phyloP scores from a whole-genome alignment of 1,284 basidiomycete species.

The Cryptococcus deneoformans region DNA sequence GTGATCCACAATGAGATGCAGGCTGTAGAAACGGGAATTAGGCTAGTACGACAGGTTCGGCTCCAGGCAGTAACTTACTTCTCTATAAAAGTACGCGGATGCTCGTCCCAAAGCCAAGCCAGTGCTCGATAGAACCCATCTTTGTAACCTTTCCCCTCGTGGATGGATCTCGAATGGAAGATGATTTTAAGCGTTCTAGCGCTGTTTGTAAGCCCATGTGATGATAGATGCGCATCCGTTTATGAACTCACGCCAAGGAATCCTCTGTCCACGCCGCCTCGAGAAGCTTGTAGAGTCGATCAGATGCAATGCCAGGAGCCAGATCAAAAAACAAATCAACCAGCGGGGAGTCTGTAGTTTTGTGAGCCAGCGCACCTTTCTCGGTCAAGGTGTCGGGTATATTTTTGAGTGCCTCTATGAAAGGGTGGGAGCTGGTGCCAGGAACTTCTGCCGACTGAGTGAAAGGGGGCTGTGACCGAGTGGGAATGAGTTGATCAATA shows the following conservation, averaged over 20 bases:
- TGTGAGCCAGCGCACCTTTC: constrained; percentile 23
- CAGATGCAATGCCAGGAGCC: constrained; percentile 11
- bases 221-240: background rate
- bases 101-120: constrained; percentile 31
- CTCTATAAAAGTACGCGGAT: constrained; percentile 30
- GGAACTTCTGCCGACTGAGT: background rate
- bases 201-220: background rate
- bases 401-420: constrained; percentile 19
- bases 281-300: constrained; percentile 15
- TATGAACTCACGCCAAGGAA: constrained; percentile 19
- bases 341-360: constrained; percentile 14
- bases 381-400: constrained; percentile 13
- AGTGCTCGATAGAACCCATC: constrained; percentile 20
- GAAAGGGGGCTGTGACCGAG: background rate
- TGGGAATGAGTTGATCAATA: background rate
- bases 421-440: constrained; percentile 2
- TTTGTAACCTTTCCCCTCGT: constrained; percentile 35
- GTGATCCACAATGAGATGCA: constrained; percentile 28
- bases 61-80: constrained; percentile 12
- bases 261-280: constrained; percentile 24
- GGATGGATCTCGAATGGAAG: constrained; percentile 35
- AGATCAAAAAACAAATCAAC: constrained; percentile 30
- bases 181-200: constrained; percentile 28
- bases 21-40: constrained; percentile 8
- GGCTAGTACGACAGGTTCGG: background rate